Base-by-base conservation (phyloP, 2,329 filamentous ascomycete genomes). In the Stagonosporopsis rhizophila region DNA sequence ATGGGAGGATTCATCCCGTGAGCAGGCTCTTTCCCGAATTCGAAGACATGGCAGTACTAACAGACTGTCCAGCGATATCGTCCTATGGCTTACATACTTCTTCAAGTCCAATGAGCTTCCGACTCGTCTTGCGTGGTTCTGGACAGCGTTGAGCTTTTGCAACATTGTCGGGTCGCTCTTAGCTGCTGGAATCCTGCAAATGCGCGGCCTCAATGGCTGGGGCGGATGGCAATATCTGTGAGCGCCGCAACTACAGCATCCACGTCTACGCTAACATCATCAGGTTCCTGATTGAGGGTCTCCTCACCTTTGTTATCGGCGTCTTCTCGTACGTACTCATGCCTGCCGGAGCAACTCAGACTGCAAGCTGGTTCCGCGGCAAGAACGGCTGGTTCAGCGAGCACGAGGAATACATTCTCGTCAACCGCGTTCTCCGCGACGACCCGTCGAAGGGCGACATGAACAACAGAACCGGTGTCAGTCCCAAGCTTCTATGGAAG, bases 321-420 rank as follows among this genome's bases (percentile, higher is more conserved):
- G 47, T 87, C 0, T 66, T 82, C 9, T 80, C 83, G 0, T 85
- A 80, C 62, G 78, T 82, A 11, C 76, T 85, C 20, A 85, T 88
- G 80, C 84, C 85, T 2, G 69, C 74, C 0, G 73, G 68, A n/a
- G 65, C 72, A 2, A 59, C 55, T 3, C 80, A 86, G 59, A 87
- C 85, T 0, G 79, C 78, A 38, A 82, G 78, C 41, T 85, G 82
- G 81, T 84, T 84, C 64, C 80, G 84, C 11, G 67, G 69, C 7
- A 84, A 83, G 11, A 81, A 83, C 49, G 86, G 86, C 1, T 89
- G 85, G 83, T 89, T 88, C 69, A 82, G 66, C 2, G 83, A 87
- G 40, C 80, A 80, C 2, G 86, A 80, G 2, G 86, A 88, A 64
- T 77, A 78, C 47, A 88, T 88, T 62, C 81, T 88, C 58, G 84